Evolutionary conservation across 1,139 yeast species (phyloP).

Genomic region (Candida mesenterica): DNA sequence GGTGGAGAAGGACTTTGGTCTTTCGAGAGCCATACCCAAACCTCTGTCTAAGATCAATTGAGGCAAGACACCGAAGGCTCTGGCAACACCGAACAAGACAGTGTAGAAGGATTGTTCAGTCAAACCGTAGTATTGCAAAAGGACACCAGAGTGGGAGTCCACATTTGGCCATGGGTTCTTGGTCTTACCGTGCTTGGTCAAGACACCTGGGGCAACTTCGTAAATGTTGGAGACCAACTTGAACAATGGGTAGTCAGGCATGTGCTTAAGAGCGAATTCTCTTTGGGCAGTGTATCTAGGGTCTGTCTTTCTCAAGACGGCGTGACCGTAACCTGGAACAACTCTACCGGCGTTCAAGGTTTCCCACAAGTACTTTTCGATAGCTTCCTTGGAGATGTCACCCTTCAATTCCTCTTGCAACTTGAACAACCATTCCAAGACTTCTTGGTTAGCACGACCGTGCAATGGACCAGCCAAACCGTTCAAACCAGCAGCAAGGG

Average conservation of each 20-base stretch:
- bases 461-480: conserved; percentile 99
- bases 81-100: conserved; percentile 95
- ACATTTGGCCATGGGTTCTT: conserved; percentile 99
- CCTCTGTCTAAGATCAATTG: conserved; percentile 97
- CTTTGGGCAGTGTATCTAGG: conserved; percentile 98
- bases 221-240: conserved; percentile 86
- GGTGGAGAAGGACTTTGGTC: conserved; percentile 94
- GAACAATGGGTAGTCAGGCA: conserved; percentile 94
- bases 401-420: conserved; percentile 75
- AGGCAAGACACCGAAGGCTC: conserved; percentile 97
- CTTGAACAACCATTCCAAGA: conserved; percentile 86
- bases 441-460: conserved; percentile 98
- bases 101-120: conserved; percentile 96
- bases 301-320: conserved; percentile 94
- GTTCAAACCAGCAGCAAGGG: conserved; percentile 91
- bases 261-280: conserved; percentile 93
- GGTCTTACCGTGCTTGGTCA: conserved; percentile 96
- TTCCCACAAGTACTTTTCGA: conserved; percentile 88
- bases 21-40: conserved; percentile 91
- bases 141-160: conserved; percentile 95
- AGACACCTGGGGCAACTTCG: conserved; percentile 93
- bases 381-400: conserved; percentile 69
- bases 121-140: conserved; percentile 95
- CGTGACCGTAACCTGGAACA: conserved; percentile 98
- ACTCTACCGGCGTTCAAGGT: conserved; percentile 90